Evolutionary conservation across 2,329 filamentous ascomycete species (phyloP), one percentile per base, ranked within the genome.

Genomic region (Trichoderma sp.): DNA sequence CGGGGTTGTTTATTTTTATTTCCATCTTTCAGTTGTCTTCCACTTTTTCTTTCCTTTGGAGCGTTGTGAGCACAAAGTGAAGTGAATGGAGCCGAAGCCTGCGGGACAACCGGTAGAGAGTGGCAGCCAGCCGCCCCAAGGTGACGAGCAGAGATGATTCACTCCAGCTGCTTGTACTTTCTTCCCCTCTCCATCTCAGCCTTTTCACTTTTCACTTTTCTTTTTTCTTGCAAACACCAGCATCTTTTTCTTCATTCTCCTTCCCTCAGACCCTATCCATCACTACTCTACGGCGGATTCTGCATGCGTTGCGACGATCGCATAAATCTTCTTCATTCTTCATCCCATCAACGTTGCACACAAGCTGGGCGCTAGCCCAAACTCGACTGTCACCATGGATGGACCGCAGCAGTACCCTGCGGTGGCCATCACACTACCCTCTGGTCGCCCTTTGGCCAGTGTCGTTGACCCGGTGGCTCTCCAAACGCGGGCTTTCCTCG

Each of bases 101-200:
- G 74, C 63, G 29, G 63, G 63, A 24, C n/a, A 56, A 50, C 50
- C 50, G 50, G 38, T 53, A 50, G 29, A 50, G 31, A 35, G 41
- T 60, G 62, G 64, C 60, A 27, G 67, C 67, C 50, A 45, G 75
- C 76, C 35, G 76, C 27, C 59, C 21, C 59, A 35, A 66, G 45
- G 53, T 62, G 45, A 65, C 71, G 60, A 64, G 31, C 64, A 65
- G 59, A 18, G n/a, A 56, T 76, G 75, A 72, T 71, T 75, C 75
- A 75, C 50, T 41, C 38, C 16, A 18, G 56, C 21, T 64, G 31
- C 62, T 67, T 35, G 53, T 68, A 35, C 41, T 56, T 24, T 74
- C 63, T 50, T 45, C 18, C 65, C 33, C 62, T 56, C 72, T 14
- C 31, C 41, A 53, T 53, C 45, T 33, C 18, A 9, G 8, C 12